phyloP scores from a whole-genome alignment of 805 yeast genomes.

The Zygoascus tannicola region DNA sequence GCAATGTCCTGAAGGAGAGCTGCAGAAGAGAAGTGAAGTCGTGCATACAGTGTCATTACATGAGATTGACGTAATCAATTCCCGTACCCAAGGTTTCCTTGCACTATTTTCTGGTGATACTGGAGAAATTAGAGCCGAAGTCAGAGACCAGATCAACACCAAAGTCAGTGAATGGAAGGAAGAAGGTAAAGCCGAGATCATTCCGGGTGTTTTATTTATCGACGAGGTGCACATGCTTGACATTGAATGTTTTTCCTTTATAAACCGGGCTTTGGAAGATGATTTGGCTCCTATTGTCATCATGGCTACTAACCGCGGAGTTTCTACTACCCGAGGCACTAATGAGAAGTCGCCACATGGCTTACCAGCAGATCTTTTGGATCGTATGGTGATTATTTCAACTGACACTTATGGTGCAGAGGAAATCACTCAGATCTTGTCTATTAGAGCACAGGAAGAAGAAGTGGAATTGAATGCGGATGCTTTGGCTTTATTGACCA shows the following conservation, averaged over 20 bases:
- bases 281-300: slow-evolving; percentile 95
- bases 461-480: slow-evolving; percentile 77
- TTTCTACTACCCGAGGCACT: slow-evolving; percentile 89
- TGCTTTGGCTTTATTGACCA: slow-evolving; percentile 78
- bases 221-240: slow-evolving; percentile 99
- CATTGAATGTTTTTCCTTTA: slow-evolving; percentile 89
- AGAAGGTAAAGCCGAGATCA: slow-evolving; percentile 94
- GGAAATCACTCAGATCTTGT: slow-evolving; percentile 76
- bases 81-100: slow-evolving; percentile 94
- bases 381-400: slow-evolving; percentile 86
- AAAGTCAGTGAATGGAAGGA: slow-evolving; percentile 98
- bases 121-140: slow-evolving; percentile 93
- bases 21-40: slow-evolving; percentile 89
- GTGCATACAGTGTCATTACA: slow-evolving; percentile 97
- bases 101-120: slow-evolving; percentile 95
- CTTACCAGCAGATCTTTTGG: slow-evolving; percentile 89
- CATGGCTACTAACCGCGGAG: slow-evolving; percentile 97
- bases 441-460: slow-evolving; percentile 89
- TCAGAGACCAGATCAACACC: slow-evolving; percentile 91
- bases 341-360: slow-evolving; percentile 94
- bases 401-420: slow-evolving; percentile 69
- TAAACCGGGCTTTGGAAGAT: slow-evolving; percentile 93
- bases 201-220: slow-evolving; percentile 94
- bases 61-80: slow-evolving; percentile 95
- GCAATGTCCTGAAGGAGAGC: slow-evolving; percentile 97